These are phyloP conservation scores for Penicilliopsis zonata DNA, from an alignment of 495 filamentous ascomycete species.

Conservation along the genomic window DNA sequence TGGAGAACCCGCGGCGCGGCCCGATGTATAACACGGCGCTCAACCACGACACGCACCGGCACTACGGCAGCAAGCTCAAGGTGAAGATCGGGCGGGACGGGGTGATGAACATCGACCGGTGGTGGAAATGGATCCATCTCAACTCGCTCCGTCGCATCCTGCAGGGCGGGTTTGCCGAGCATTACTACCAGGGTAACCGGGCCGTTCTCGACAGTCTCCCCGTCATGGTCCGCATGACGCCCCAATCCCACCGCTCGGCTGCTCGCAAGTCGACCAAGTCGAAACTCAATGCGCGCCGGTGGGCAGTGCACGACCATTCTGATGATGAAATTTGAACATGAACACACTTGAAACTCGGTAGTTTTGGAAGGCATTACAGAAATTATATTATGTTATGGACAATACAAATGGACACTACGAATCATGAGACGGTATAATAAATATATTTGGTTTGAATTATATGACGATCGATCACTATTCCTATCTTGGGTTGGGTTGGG, in stretches of 20 bases:
- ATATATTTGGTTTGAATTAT: no score
- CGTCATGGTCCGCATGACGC: constrained; percentile 26
- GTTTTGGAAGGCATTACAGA: no score
- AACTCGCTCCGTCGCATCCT: constrained; percentile 65
- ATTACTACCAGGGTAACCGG: constrained; percentile 77
- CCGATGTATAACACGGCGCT: constrained; percentile 63
- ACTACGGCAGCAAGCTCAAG: constrained; percentile 67
- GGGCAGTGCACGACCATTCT: constrained; percentile 17
- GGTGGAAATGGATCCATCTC: constrained; percentile 78
- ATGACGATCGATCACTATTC: no score
- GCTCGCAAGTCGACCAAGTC: constrained; percentile 22
- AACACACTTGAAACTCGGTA: no score
- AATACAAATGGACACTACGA: no score
- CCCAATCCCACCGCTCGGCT: constrained; percentile 14
- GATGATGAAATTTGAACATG: constrained; percentile 7
- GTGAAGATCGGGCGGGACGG: constrained; percentile 62
- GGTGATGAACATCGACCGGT: constrained; percentile 71
- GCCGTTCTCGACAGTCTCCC: constrained; percentile 68
- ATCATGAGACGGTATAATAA: no score
- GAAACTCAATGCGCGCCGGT: constrained; percentile 21
- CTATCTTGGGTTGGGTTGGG: no score
- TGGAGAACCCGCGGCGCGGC: constrained; percentile 65
- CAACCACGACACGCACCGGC: constrained; percentile 55
- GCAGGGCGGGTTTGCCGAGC: constrained; percentile 66
- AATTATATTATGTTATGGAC: no score